Evolutionary conservation across 495 filamentous ascomycete genomes (phyloP), one percentile per base, ranked within the genome.

Genomic region (Aspergillus kassunensis): DNA sequence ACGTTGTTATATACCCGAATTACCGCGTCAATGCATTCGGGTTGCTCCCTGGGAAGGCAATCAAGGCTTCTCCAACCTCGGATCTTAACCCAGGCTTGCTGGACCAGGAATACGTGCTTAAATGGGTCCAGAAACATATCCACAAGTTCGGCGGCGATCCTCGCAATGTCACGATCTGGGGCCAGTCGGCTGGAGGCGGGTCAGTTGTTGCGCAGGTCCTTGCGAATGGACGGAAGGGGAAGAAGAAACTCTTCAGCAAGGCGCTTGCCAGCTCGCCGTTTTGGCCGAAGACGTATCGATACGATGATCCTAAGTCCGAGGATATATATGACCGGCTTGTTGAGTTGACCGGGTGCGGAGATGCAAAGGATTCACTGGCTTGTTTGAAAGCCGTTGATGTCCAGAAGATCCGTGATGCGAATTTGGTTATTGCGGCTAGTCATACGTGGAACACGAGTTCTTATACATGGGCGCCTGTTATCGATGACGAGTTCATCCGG

Each of bases 241-340:
- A 65, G 11, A 71, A 64, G 13, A 61, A 60, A 29, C 57, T 74
- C 30, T 81, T 81, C 56, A 58, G 51, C 11, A 78, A 79, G 54
- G 82, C 81, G 0, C 70, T 84, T n/a, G 77, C 78, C 5, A 80
- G 74, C 49, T 79, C 74, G 3, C 82, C 81, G 0, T 86, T 81
- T 59, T 84, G 81, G 81, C 79, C 78, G 0, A 80, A 78, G 56
- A 80, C 77, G 12, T 83, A 84, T 59, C 48, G 54, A 4, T 78
- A 76, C 55, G 67, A 81, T 40, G 61, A 62, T 2, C 66, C 72
- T 6, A 67, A 80, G 51, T 68, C 77, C 2, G 74, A 83, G 51
- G 72, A 51, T 13, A 69, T 80, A 1, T 82, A 80, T 53, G 56
- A 69, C 41, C 61, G 68, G 12, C 45, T 80, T 11, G 70, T 63